Evolutionary conservation across 495 filamentous ascomycete genomes (phyloP), one percentile per base, ranked within the genome.

Genomic region (Penicillium angulare): DNA sequence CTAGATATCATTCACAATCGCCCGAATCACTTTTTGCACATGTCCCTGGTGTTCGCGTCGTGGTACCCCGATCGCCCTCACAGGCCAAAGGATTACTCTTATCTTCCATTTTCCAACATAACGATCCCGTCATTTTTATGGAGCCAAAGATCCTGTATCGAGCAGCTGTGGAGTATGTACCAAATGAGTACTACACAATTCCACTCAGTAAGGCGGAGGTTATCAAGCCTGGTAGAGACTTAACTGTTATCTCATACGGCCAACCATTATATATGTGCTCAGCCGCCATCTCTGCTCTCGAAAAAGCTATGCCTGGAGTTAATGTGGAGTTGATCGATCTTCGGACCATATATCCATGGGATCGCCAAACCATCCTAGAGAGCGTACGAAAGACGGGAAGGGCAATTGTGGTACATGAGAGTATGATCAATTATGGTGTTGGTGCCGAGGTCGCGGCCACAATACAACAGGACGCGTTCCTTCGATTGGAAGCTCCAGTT

Each of bases 91-190:
- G 93, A 2, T 75, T 98, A 5, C 75, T 97, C 18, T 75, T 97
- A 2, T 74, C 77, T 7, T 77, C 92, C 1, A 88, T 91, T 23
- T 88, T 93, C 51, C 77, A 84, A 31, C 85, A 82, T 65, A 89
- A 90, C 46, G 92, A 98, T 64, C 93, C 93, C 0, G 89, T 92
- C 46, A 73, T 98, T 21, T 97, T 98, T 71, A 87, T 98, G 87
- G 93, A 98, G 67, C 95, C 93, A 0, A 98, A 98, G 74, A 85
- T 92, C 7, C 73, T 98, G 13, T 98, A 98, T 61, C 86, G 93
- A 18, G 95, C 95, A 0, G 91, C 93, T 0, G 90, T 96, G 22
- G 93, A 98, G 65, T 89, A 97, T 66, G 93, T 98, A 2, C 95
- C 93, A 13, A 83, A 83, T 5, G 85, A 78, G 31, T 76, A 86